Evolutionary conservation across 2,329 filamentous ascomycete species (phyloP), one percentile per base, ranked within the genome.

Genomic region (Biscogniauxia mediterranea): DNA sequence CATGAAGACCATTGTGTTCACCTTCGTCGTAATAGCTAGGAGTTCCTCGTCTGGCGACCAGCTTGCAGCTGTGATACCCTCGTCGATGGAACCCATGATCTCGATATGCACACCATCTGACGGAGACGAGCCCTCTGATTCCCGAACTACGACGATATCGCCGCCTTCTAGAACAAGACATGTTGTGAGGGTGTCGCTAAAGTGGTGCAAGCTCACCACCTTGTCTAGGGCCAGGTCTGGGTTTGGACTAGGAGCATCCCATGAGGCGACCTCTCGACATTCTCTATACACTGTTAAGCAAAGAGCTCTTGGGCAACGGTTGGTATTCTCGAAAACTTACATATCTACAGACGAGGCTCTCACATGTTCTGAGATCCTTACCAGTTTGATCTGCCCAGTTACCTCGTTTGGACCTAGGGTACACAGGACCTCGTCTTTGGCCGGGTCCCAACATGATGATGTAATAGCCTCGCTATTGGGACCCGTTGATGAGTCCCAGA

Each of bases 1-100:
- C 94, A 99, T 97, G 73, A 97, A 92, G 60, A 98, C 82, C 28
- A 95, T 81, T 0, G 91, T 95, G 62, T 88, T 83, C 50, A 87
- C 89, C 70, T 88, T 88, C 19, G 95, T 98, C 57, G 89, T 87
- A 64, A 99, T 86, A 59, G 90, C 87, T 52, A 99, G 80, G 19
- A 98, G 82, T 74, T 98, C 94, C 72, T 97, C 94, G 71, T 99
- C 95, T 2, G 93, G 93, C 49, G 94, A 96, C 95, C 95, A 99
- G 67, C 87, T 85, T 17, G 93, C 94, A 17, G 93, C 92, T 23
- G 88, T 86, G 69, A 99, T 97, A 23, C 94, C 95, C 61, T 90
- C 90, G 77, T 97, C 93, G 46, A 99, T 91, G 38, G 93, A 96
- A 52, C 95, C 95, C 65, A 98, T 87, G 68, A 99, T 98, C 76